A percentile compares a stretch with the other conserved stretches of the same genome.
Conservation (phyloP, 2,329 filamentous ascomycete genomes). For the Ophiognomonia clavigignenti-juglandacearum region DNA sequence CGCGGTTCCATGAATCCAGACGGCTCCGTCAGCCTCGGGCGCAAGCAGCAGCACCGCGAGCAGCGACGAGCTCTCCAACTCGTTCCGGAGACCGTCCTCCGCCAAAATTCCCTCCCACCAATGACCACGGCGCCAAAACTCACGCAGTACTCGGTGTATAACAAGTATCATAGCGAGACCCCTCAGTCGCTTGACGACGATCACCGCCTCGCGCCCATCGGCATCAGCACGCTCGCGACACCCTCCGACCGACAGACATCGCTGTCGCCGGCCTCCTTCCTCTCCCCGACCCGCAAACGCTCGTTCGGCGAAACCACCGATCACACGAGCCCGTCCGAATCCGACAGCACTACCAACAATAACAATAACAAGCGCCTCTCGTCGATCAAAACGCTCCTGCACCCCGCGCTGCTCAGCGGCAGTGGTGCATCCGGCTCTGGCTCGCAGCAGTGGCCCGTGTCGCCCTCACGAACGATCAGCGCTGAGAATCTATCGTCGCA, state of each 20-base stretch:
- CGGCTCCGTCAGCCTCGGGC: slow-evolving; percentile 60
- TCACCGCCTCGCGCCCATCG: slow-evolving; percentile 54
- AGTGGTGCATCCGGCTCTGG: too few relatives aligned
- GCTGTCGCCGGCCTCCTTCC: slow-evolving; percentile 55
- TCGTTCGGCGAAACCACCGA: slow-evolving; percentile 61
- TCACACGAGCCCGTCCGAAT: slow-evolving; percentile 24
- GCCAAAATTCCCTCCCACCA: slow-evolving; percentile 38
- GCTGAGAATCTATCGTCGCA: slow-evolving; percentile 31
- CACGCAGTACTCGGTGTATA: slow-evolving; percentile 43
- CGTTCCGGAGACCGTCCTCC: slow-evolving; percentile 40
- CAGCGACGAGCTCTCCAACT: slow-evolving; percentile 40
- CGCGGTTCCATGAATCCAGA: slow-evolving; percentile 57
- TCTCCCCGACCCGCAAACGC: slow-evolving; percentile 58
- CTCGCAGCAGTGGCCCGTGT: slow-evolving; percentile 5
- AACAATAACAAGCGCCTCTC: slow-evolving; percentile 64
- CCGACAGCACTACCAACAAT: too few relatives aligned
- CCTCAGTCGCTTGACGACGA: slow-evolving; percentile 46
- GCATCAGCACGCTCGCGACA: slow-evolving; percentile 42
- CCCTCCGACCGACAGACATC: slow-evolving; percentile 50
- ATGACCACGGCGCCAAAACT: slow-evolving; percentile 41
- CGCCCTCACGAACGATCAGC: slow-evolving; percentile 13
- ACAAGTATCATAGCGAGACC: slow-evolving; percentile 32
- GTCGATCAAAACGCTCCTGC: slow-evolving; percentile 72
- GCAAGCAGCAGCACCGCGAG: slow-evolving; percentile 41
- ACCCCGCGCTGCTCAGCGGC: slow-evolving; percentile 37